These are phyloP conservation scores for Elsinoe australis DNA, from an alignment of 2,329 filamentous ascomycete species.

Conservation along the genomic window DNA sequence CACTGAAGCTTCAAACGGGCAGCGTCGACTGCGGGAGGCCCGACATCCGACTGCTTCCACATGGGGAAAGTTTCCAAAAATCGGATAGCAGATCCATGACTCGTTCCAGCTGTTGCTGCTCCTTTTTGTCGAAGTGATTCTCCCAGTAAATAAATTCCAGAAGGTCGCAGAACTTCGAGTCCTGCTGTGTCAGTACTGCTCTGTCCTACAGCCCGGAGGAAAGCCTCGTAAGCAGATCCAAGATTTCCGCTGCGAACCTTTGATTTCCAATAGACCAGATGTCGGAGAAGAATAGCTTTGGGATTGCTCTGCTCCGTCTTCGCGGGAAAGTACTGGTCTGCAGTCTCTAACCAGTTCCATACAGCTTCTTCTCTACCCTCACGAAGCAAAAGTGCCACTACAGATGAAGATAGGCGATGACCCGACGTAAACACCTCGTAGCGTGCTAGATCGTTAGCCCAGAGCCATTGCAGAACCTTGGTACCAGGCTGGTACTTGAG, in stretches of 20 bases:
- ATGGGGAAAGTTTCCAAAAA: constrained; percentile 8
- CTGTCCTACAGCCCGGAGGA: not conserved
- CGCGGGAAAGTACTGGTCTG: not conserved
- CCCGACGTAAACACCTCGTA: constrained; percentile 23
- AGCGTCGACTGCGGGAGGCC: not conserved
- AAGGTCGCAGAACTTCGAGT: not conserved
- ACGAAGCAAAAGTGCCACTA: constrained; percentile 24
- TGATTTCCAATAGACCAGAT: not conserved
- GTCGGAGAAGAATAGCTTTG: constrained; percentile 1
- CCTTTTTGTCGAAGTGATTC: not conserved
- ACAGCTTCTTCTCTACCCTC: constrained; percentile 27
- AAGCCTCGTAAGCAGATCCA: not conserved
- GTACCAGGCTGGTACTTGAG: constrained; percentile 24
- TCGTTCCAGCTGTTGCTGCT: not conserved
- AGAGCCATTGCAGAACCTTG: constrained; percentile 27
- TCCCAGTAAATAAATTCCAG: not conserved
- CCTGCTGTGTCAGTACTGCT: not conserved
- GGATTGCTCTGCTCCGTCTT: not conserved
- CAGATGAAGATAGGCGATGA: constrained; percentile 20
- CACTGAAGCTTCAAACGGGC: constrained; percentile 1
- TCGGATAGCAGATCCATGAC: not conserved
- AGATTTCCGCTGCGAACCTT: not conserved
- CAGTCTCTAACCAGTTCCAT: constrained; percentile 26
- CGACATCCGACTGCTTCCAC: constrained; percentile 3
- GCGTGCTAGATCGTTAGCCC: constrained; percentile 21